A percentile compares a stretch with the other conserved stretches of the same genome.
These are phyloP conservation scores for Neoboletus magnificus DNA, from an alignment of 768 basidiomycete species.

Conservation along the genomic window DNA sequence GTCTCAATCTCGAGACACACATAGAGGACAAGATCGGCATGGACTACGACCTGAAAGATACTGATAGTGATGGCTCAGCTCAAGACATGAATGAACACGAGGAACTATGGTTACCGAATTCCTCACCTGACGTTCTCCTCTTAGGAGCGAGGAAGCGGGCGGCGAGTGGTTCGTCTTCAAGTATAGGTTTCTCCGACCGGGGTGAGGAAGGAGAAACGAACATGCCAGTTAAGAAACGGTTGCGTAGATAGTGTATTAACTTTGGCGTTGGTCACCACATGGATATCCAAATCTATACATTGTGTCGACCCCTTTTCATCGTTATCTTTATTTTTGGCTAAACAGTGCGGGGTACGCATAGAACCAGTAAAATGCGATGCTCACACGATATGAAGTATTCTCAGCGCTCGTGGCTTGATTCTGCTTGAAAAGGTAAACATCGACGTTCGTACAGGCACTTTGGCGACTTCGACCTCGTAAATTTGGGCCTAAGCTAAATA, in stretches of 20 bases:
- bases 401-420: neutral
- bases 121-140: conserved; percentile 42
- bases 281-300: neutral
- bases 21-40: neutral
- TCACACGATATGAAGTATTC: neutral
- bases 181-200: conserved; percentile 18
- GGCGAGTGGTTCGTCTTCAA: conserved; percentile 26
- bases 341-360: neutral
- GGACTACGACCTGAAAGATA: neutral
- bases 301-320: neutral
- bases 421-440: neutral
- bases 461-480: neutral
- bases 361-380: neutral
- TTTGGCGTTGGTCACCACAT: neutral
- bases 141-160: conserved; percentile 28
- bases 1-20: neutral
- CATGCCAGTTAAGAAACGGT: conserved; percentile 28
- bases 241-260: conserved; percentile 9
- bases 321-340: neutral
- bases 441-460: neutral
- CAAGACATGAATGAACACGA: conserved; percentile 31
- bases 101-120: conserved; percentile 39
- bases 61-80: conserved; percentile 4
- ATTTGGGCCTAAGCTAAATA: neutral
- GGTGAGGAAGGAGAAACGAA: conserved; percentile 10